Conservation (phyloP, 129 eudicot species). For the Dittrichia graveolens region DNA sequence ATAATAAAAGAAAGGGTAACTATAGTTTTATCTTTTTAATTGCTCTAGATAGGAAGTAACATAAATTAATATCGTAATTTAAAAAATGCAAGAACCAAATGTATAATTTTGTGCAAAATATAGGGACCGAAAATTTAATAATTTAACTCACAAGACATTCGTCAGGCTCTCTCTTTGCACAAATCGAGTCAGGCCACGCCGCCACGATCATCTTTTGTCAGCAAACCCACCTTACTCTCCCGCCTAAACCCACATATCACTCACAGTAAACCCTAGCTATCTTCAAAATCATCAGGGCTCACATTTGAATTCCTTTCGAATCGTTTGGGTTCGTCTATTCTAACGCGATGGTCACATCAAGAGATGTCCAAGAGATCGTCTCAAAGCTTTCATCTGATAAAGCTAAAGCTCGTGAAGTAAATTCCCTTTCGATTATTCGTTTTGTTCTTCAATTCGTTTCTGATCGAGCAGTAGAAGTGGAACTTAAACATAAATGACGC, state of each 20-base stretch:
- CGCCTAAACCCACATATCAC: slow-evolving; percentile 29
- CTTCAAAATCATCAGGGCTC: slow-evolving; percentile 13
- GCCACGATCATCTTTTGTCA: not conserved
- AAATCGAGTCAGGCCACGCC: too few species aligned
- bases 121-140: too few species aligned
- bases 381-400: slow-evolving; percentile 72
- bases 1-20: too few species aligned
- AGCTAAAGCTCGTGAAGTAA: slow-evolving; percentile 85
- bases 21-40: too few species aligned
- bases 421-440: not conserved
- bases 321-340: slow-evolving; percentile 1
- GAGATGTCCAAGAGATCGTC: slow-evolving; percentile 79
- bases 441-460: not conserved
- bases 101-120: too few species aligned
- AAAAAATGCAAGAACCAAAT: too few species aligned
- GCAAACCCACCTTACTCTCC: slow-evolving; percentile 30
- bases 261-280: slow-evolving; percentile 25
- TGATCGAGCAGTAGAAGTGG: not conserved
- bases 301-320: not conserved
- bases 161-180: too few species aligned
- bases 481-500: not conserved
- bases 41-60: too few species aligned
- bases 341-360: slow-evolving; percentile 60
- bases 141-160: too few species aligned
- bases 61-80: too few species aligned